A percentile compares a stretch with the other conserved stretches of the same genome.
Conservation (phyloP, 768 basidiomycete genomes). For the Nidularia pulvinata region DNA sequence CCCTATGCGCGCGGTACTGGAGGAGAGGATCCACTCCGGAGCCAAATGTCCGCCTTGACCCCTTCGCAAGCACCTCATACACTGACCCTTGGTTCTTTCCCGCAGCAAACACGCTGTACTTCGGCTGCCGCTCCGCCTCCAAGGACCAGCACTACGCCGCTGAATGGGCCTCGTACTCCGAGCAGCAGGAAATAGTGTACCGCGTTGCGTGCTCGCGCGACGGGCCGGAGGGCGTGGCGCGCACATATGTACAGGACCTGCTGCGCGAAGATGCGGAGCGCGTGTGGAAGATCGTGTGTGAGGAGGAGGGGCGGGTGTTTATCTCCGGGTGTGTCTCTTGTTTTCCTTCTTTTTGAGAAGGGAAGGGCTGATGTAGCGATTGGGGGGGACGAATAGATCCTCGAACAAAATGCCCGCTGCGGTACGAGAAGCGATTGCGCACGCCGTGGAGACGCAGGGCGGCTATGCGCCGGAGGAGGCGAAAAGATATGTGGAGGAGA, state of each 20-base stretch:
- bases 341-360: not conserved
- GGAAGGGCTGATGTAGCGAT: conserved; percentile 1
- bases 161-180: conserved; percentile 64
- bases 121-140: conserved; percentile 78
- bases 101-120: conserved; percentile 82
- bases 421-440: conserved; percentile 72
- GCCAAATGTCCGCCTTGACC: conserved; percentile 42
- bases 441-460: conserved; percentile 49
- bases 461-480: conserved; percentile 51
- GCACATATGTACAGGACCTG: conserved; percentile 89
- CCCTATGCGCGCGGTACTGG: conserved; percentile 85
- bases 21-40: conserved; percentile 66
- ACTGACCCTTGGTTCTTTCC: not conserved
- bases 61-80: not conserved
- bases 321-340: conserved; percentile 77
- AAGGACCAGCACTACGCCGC: conserved; percentile 80
- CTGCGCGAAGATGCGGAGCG: conserved; percentile 62
- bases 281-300: conserved; percentile 66
- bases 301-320: conserved; percentile 65
- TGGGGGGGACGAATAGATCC: no score
- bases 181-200: conserved; percentile 50
- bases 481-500: conserved; percentile 53
- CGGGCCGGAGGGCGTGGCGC: conserved; percentile 61
- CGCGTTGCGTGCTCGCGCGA: conserved; percentile 84
- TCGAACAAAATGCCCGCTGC: conserved; percentile 95